Evolutionary conservation across 2,329 filamentous ascomycete genomes (phyloP), one percentile per base, ranked within the genome.

Genomic region (Fusarium sp.): DNA sequence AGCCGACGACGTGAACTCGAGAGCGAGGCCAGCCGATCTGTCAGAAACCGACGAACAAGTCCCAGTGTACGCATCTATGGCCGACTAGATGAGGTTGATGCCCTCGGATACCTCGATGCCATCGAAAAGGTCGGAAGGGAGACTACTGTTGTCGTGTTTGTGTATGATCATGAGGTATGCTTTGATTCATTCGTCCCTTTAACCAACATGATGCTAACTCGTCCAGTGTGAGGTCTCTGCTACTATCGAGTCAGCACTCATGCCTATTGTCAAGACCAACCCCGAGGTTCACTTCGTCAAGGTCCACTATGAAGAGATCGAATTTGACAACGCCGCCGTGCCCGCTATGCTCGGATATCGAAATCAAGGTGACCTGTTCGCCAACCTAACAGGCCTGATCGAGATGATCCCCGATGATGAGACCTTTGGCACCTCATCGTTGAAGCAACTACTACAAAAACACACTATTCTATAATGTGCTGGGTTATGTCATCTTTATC

Each of bases 41-140:
- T 90, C 53, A 87, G 87, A 69, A 92, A 86, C 70, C 86, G 92
- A 77, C 89, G 91, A 77, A 92, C 90, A 57, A 95, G 92, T 80
- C 94, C 94, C 2, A 94, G 92, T 76, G 89, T 92, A 71, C 86
- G 93, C 72, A 86, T 92, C 64, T 98, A 93, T 79, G 96, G 96
- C 27, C 89, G 88, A 17, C 84, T 98, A 70, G 92, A 95, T 69
- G 88, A 90, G 65, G 96, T 98, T 3, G 95, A 98, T 84, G 95
- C 94, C 12, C 86, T 92, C 72, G 96, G 95, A 22, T 99, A 97
- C 78, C 88, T 99, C n/a, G 95, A 98, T 81, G 95, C 95, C 61
- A 94, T 98, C 75, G 96, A 99, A 84, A 96, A 94, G 83, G 94
- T 95, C 8, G 87, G 90, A 42, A 83, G 91, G 52, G 93, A 95